Conservation (phyloP, 202 grass and related monocot species). For the Elaeis oleifera region DNA sequence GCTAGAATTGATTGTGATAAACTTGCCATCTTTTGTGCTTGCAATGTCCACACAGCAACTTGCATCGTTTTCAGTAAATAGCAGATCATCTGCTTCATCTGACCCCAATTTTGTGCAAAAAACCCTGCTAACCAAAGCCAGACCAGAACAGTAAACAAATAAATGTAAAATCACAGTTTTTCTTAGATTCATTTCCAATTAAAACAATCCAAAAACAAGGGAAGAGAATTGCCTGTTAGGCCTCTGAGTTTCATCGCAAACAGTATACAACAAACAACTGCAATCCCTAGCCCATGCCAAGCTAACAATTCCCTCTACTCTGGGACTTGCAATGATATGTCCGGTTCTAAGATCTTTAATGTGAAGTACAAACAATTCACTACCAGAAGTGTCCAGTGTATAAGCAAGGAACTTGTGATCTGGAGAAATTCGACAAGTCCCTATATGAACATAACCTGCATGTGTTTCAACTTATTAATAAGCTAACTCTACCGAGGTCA, state of each 20-base stretch:
- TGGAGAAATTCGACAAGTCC: conserved; percentile 74
- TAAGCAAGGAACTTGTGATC: conserved; percentile 88
- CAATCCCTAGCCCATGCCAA: conserved; percentile 66
- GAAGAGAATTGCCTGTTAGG: conserved; percentile 54
- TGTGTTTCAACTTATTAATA: conserved; percentile 19
- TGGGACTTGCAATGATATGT: conserved; percentile 36
- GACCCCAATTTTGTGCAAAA: conserved; percentile 67
- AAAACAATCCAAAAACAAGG: conserved; percentile 3
- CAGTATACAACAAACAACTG: conserved; percentile 61
- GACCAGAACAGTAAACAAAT: conserved; percentile 20
- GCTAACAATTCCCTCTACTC: conserved; percentile 67
- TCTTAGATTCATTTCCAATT: conserved; percentile 12
- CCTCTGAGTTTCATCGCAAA: conserved; percentile 70
- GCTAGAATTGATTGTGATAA: conserved; percentile 86
- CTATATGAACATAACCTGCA: conserved; percentile 96
- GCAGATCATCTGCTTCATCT: conserved; percentile 27
- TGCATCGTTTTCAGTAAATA: conserved; percentile 68
- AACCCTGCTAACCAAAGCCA: conserved; percentile 39
- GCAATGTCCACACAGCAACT: conserved; percentile 85
- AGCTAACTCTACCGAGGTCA: conserved; percentile 6
- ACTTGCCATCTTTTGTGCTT: conserved; percentile 94
- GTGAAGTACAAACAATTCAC: conserved; percentile 75
- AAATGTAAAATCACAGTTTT: background rate
- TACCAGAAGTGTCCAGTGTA: conserved; percentile 76
- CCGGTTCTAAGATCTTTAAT: conserved; percentile 69